Evolutionary conservation across 2,329 filamentous ascomycete species (phyloP), one percentile per base, ranked within the genome.

Genomic region (Talaromyces albobiverticillius): DNA sequence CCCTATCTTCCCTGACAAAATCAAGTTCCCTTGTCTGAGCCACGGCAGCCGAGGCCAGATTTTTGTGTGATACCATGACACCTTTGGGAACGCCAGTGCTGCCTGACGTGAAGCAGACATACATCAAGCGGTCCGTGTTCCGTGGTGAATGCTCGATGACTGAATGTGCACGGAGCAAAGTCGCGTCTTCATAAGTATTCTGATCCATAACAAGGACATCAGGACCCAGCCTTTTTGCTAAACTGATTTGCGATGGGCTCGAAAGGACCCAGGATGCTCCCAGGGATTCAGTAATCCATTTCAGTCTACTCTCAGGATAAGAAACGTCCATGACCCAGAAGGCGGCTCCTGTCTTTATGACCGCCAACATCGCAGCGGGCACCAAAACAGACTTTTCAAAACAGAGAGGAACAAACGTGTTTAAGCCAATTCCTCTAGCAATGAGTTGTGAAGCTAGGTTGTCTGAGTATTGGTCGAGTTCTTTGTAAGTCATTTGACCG

Each of bases 41-140:
- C 2, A 74, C 60, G 46, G 80, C 76, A 0, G 76, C 71, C 0
- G 80, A 79, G 1, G 80, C 76, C 1, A 84, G 70, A 0, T 81
- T 77, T n/a, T 23, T 16, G 32, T 54, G 52, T 14, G 36, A 20
- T 2, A 50, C 38, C 26, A 25, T 43, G 2, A 50, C 46, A 7
- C 52, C 52, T 16, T 54, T 54, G 3, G 52, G 52, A 9, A 29
- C 38, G 6, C 52, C 52, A 3, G 52, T 54, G 18, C 46, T 54
- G 7, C 52, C 52, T 9, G 52, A 54, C 6, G 52, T 54, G 38
- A 49, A 54, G 16, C 22, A 34, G n/a, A 54, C 20, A 23, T 54
- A 54, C 29, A 46, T 31, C 4, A 52, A 6, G 4, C 40, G 10
- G 14, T 26, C 29, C 10, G 49, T 42, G 14, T 45, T 14, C 1